A percentile compares a stretch with the other conserved stretches of the same genome.
These are phyloP conservation scores for Crithidia fasciculata DNA, from an alignment of 208 protist genomes.

Conservation along the genomic window DNA sequence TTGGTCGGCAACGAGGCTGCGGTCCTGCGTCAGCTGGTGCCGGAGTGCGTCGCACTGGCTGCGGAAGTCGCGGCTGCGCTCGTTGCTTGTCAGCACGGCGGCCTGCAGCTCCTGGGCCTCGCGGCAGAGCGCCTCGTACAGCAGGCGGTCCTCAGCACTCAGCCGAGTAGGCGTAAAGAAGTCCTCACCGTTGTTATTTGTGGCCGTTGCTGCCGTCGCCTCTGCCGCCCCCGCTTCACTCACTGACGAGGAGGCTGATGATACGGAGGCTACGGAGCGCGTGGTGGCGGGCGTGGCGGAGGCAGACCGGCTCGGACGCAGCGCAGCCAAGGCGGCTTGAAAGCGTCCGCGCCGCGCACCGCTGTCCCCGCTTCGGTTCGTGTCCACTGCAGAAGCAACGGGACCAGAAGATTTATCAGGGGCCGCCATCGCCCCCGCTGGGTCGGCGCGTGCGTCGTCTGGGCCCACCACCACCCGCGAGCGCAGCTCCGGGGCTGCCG, in stretches of 20 bases:
- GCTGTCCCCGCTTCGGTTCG: neutral
- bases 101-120: constrained; percentile 53
- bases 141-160: constrained; percentile 5
- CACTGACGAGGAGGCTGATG: neutral
- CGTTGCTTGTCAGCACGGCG: constrained; percentile 48
- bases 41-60: constrained; percentile 33
- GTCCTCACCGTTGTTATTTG: constrained; percentile 10
- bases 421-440: neutral
- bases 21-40: constrained; percentile 65
- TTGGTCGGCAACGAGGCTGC: constrained; percentile 71
- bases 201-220: neutral
- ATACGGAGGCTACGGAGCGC: constrained; percentile 7
- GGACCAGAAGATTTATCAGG: neutral
- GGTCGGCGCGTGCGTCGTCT: neutral
- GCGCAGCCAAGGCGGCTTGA: constrained; percentile 29
- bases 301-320: constrained; percentile 22
- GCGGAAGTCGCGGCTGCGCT: constrained; percentile 44
- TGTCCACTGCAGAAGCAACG: neutral
- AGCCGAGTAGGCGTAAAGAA: constrained; percentile 39
- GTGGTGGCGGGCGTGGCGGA: constrained; percentile 16
- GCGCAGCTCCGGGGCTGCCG: constrained; percentile 31
- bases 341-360: constrained; percentile 18
- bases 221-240: neutral
- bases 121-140: constrained; percentile 49
- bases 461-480: constrained; percentile 27